These are phyloP conservation scores for Pseudogymnoascus sp. DNA, from an alignment of 2,329 filamentous ascomycete species.

Conservation along the genomic window DNA sequence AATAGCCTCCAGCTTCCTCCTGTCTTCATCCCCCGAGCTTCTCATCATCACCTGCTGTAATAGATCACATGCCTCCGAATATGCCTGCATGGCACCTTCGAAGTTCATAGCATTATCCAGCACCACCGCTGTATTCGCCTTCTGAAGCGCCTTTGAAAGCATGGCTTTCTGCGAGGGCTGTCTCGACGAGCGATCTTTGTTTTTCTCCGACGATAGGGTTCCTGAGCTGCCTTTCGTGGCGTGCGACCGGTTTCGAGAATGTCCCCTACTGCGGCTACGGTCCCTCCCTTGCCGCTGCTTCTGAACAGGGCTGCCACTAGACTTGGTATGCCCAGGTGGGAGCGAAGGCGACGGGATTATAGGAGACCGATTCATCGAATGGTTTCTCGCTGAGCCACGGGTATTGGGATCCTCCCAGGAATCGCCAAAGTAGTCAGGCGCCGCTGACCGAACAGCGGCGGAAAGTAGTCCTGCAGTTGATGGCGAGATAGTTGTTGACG, in stretches of 20 bases:
- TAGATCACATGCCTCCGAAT: constrained; percentile 81
- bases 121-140: constrained; percentile 91
- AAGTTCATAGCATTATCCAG: constrained; percentile 95
- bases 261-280: constrained; percentile 22
- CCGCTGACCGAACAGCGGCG: constrained; percentile 24
- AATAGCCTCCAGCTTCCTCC: constrained; percentile 85
- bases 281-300: constrained; percentile 13
- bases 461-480: constrained; percentile 29
- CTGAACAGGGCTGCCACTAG: constrained; percentile 13
- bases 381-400: constrained; percentile 17
- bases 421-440: constrained; percentile 27
- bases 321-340: constrained; percentile 8
- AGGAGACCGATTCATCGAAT: constrained; percentile 12
- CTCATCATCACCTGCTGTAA: constrained; percentile 80
- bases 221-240: constrained; percentile 40
- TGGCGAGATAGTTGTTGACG: constrained; percentile 25
- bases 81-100: constrained; percentile 82
- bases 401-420: constrained; percentile 20
- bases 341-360: constrained; percentile 19
- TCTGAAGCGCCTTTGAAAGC: constrained; percentile 90
- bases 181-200: constrained; percentile 29
- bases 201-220: constrained; percentile 32
- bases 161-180: constrained; percentile 82
- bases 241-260: constrained; percentile 41
- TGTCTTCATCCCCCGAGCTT: constrained; percentile 78